phyloP scores from a whole-genome alignment of 2,329 filamentous ascomycete species.

The Sphaerulina musiva region DNA sequence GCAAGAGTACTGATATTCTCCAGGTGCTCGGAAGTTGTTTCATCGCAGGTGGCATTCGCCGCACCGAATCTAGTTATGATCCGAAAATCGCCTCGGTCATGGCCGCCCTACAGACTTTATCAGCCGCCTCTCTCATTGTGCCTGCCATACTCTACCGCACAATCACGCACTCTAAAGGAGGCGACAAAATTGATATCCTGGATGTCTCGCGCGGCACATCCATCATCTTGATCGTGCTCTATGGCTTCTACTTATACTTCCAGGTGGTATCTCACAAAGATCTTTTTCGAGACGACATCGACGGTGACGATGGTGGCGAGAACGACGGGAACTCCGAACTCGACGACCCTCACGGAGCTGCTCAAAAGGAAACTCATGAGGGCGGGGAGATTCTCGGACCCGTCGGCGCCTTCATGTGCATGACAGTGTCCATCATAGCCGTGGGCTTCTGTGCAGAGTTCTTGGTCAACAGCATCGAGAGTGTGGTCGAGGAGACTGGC shows the following conservation, averaged over 20 bases:
- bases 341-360: slow-evolving; percentile 16
- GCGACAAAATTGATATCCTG: slow-evolving; percentile 42
- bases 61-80: slow-evolving; percentile 53
- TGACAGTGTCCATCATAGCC: slow-evolving; percentile 43
- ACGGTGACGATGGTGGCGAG: slow-evolving; percentile 25
- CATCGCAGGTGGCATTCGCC: slow-evolving; percentile 43
- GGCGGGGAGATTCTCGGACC: slow-evolving; percentile 40
- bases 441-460: slow-evolving; percentile 49
- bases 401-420: slow-evolving; percentile 38
- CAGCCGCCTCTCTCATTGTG: slow-evolving; percentile 48
- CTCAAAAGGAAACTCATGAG: background rate
- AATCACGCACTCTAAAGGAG: slow-evolving; percentile 34
- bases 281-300: slow-evolving; percentile 40
- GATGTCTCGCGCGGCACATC: slow-evolving; percentile 48
- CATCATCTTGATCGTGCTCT: slow-evolving; percentile 47
- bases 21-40: slow-evolving; percentile 45
- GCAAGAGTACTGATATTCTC: background rate
- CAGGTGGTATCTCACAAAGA: slow-evolving; percentile 46
- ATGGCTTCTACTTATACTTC: slow-evolving; percentile 50
- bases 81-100: slow-evolving; percentile 70
- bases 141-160: slow-evolving; percentile 48
- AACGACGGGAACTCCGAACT: slow-evolving; percentile 25
- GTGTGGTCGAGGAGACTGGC: slow-evolving; percentile 45
- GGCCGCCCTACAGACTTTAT: slow-evolving; percentile 53
- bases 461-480: slow-evolving; percentile 49